These are phyloP conservation scores for Paramyrothecium roridum DNA, from an alignment of 2,329 filamentous ascomycete genomes.

Conservation along the genomic window DNA sequence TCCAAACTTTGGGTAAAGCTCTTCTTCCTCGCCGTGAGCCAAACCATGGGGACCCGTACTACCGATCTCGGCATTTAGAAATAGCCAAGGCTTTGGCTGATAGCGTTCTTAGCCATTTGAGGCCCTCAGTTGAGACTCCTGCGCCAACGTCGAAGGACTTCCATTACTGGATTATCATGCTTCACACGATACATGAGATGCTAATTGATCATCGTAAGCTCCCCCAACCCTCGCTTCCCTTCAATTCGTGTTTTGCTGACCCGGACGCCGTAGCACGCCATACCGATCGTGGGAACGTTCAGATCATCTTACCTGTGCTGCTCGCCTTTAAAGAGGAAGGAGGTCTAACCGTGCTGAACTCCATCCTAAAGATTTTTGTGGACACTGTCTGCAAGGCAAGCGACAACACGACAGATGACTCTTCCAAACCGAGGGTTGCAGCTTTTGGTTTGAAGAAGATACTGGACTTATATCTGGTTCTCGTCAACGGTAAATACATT, in stretches of 20 bases:
- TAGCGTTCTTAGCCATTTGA: slow-evolving; percentile 66
- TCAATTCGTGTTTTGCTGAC: slow-evolving; percentile 16
- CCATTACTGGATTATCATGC: slow-evolving; percentile 77
- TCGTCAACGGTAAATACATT: slow-evolving; percentile 76
- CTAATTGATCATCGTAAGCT: slow-evolving; percentile 63
- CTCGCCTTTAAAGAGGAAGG: slow-evolving; percentile 81
- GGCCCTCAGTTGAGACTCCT: slow-evolving; percentile 37
- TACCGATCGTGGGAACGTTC: slow-evolving; percentile 45
- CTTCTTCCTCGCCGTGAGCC: slow-evolving; percentile 69
- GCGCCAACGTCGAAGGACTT: slow-evolving; percentile 61
- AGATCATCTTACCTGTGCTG: slow-evolving; percentile 72
- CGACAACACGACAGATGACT: slow-evolving; percentile 43
- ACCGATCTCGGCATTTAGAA: slow-evolving; percentile 49
- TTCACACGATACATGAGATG: slow-evolving; percentile 75
- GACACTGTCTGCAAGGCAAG: slow-evolving; percentile 21
- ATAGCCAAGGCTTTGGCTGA: slow-evolving; percentile 67
- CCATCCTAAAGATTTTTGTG: slow-evolving; percentile 67
- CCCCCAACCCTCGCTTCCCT: neutral
- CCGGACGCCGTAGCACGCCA: slow-evolving; percentile 30
- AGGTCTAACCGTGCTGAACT: slow-evolving; percentile 71
- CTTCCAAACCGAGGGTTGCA: slow-evolving; percentile 45
- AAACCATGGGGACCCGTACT: slow-evolving; percentile 54
- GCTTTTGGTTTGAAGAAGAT: slow-evolving; percentile 73
- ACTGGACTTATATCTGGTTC: slow-evolving; percentile 72
- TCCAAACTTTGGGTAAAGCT: slow-evolving; percentile 80